Conservation (phyloP, 2,329 filamentous ascomycete genomes). For the Drechslerella stenobrocha region DNA sequence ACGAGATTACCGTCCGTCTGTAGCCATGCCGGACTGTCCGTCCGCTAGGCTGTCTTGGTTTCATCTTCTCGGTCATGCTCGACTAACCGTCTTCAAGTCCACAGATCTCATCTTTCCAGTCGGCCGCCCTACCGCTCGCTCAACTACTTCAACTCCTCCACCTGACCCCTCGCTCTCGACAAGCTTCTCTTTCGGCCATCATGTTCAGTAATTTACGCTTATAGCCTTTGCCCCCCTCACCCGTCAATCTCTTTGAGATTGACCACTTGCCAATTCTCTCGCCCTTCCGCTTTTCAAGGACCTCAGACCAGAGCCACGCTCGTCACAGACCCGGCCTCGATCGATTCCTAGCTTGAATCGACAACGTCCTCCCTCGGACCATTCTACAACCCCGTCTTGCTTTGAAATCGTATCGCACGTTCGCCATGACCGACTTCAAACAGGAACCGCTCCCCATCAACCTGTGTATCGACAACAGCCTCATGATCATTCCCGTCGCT, state of each 20-base stretch:
- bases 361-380: too few species aligned
- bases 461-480: too few species aligned
- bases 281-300: too few species aligned
- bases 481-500: constrained; percentile 55
- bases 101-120: too few species aligned
- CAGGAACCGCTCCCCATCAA: constrained; percentile 8
- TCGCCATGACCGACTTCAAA: constrained; percentile 15
- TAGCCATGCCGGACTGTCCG: neutral
- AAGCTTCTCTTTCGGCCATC: constrained; percentile 8
- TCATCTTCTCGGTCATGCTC: neutral
- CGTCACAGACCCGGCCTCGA: constrained; percentile 18
- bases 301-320: constrained; percentile 2
- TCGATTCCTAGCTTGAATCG: constrained; percentile 15
- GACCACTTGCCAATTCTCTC: neutral
- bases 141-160: neutral
- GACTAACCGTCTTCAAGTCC: too few species aligned
- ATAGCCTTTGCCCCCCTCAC: constrained; percentile 25
- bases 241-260: constrained; percentile 37
- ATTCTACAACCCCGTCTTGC: too few species aligned
- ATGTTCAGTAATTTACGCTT: constrained; percentile 37
- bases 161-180: neutral
- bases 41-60: neutral
- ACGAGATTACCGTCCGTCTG: neutral
- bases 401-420: neutral
- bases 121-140: constrained; percentile 2